Base-by-base conservation (phyloP, 1,284 basidiomycete species). In the Pseudozyma hubeiensis region DNA sequence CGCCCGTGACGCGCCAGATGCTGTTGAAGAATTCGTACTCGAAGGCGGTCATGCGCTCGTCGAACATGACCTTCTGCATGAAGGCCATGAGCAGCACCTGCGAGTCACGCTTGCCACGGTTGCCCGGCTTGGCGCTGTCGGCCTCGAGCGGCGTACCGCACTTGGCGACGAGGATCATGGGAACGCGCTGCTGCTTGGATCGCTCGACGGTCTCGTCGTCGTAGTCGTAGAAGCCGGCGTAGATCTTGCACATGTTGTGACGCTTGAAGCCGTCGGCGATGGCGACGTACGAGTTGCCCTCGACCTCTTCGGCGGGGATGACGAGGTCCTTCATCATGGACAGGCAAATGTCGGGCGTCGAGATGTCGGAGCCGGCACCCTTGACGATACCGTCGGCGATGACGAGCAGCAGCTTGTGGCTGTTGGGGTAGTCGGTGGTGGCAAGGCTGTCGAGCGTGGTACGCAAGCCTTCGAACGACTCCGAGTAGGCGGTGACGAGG, bases 191-290 rank as follows among this genome's bases (percentile, higher is more conserved):
- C 85, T 99, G 96, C 87, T 99, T 99, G 65, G 91, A 91, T 34
- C 88, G 88, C 86, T 99, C 97, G 43, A 93, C 89, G 0, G 95
- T 97, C 61, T 91, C 89, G 82, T 94, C 89, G 85, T 98, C 94
- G 85, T 99, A 99, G 70, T 91, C 89, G 86, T 99, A 99, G 87
- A 94, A 99, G 5, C 97, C 97, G 35, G 96, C 94, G 81, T 92
- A 98, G 46, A 99, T 94, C 87, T 96, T 96, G 64, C 96, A 96
- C 94, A 97, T 97, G 86, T 99, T 99, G 88, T 98, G 96, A 24
- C 93, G 89, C 87, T 98, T 99, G 88, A 97, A 93, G 34, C 97
- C 97, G 84, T 99, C 95, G 29, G 97, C 97, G 80, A 99, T 98
- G 65, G 97, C 94, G 48, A 98, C 94, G 84, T 99, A 99, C 52